Percentiles rank a stretch among this genome's conserved stretches.
phyloP scores from a whole-genome alignment of 2,329 filamentous ascomycete species.

The Sporothrix brunneoviolacea region DNA sequence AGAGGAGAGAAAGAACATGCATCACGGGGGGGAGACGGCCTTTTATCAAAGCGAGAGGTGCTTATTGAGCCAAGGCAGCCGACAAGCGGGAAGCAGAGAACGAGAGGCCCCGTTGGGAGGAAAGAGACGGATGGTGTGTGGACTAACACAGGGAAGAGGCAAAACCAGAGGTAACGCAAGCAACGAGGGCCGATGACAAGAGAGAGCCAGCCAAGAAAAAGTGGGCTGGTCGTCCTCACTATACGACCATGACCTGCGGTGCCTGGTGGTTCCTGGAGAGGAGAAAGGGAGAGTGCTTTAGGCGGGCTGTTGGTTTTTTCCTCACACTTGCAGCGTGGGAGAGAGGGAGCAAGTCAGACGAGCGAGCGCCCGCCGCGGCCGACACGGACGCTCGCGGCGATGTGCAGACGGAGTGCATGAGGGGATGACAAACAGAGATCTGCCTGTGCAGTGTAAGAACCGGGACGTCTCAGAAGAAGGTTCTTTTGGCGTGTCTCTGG shows the following conservation, averaged over 20 bases:
- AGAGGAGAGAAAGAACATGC: not conserved
- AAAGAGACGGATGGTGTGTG: not conserved
- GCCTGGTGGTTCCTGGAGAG: slow-evolving; percentile 8
- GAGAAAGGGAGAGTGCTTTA: not conserved
- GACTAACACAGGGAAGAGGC: slow-evolving; percentile 6
- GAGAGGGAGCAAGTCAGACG: not conserved
- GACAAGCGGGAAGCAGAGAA: not conserved
- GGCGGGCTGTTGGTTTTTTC: not conserved
- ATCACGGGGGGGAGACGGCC: slow-evolving; percentile 7
- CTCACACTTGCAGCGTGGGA: not conserved
- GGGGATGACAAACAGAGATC: not conserved
- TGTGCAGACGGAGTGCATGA: not conserved
- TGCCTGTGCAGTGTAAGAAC: not conserved
- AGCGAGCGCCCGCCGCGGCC: not conserved
- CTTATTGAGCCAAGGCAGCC: slow-evolving; percentile 9
- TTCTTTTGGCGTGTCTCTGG: slow-evolving; percentile 1
- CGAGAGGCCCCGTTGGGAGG: too few relatives aligned
- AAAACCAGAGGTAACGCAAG: not conserved
- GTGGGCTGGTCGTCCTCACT: not conserved
- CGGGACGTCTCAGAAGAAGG: not conserved
- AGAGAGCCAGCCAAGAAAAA: not conserved
- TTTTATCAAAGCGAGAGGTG: slow-evolving; percentile 12
- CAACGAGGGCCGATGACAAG: slow-evolving; percentile 2
- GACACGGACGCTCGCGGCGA: not conserved
- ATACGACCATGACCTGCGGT: slow-evolving; percentile 1